phyloP scores from a whole-genome alignment of 2,329 filamentous ascomycete species.

The Didymella glomerata region DNA sequence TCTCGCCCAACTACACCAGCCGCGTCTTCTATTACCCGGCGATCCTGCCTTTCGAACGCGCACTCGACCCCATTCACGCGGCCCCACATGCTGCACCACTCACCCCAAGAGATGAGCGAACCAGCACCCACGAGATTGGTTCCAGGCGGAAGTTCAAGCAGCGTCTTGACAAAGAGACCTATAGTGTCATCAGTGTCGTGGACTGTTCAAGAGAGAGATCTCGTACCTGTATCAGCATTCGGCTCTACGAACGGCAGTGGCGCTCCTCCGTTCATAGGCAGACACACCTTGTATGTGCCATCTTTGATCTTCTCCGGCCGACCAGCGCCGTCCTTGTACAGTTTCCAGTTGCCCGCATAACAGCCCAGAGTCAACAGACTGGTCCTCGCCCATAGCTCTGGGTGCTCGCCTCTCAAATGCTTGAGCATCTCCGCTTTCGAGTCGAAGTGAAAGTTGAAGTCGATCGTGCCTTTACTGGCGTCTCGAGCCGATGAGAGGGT shows the following conservation, averaged over 20 bases:
- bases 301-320: constrained; percentile 4
- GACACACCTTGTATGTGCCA: constrained; percentile 29
- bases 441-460: constrained; percentile 54
- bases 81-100: constrained; percentile 37
- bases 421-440: constrained; percentile 52
- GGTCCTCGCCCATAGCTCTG: constrained; percentile 38
- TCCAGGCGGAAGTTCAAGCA: constrained; percentile 34
- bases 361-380: constrained; percentile 38
- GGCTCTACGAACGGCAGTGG: constrained; percentile 33
- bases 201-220: neutral
- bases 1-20: constrained; percentile 38
- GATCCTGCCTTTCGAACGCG: constrained; percentile 27
- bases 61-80: constrained; percentile 29
- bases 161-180: constrained; percentile 35
- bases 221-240: constrained; percentile 33
- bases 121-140: constrained; percentile 38
- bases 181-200: neutral
- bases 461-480: constrained; percentile 45
- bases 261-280: constrained; percentile 32
- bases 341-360: constrained; percentile 38
- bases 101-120: constrained; percentile 32
- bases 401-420: constrained; percentile 48
- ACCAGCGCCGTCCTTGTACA: neutral
- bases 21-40: constrained; percentile 30
- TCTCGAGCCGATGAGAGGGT: constrained; percentile 50